A percentile compares a stretch with the other conserved stretches of the same genome.
Evolutionary conservation across 768 basidiomycete genomes (phyloP).

Genomic region (Agrocybe praecox): DNA sequence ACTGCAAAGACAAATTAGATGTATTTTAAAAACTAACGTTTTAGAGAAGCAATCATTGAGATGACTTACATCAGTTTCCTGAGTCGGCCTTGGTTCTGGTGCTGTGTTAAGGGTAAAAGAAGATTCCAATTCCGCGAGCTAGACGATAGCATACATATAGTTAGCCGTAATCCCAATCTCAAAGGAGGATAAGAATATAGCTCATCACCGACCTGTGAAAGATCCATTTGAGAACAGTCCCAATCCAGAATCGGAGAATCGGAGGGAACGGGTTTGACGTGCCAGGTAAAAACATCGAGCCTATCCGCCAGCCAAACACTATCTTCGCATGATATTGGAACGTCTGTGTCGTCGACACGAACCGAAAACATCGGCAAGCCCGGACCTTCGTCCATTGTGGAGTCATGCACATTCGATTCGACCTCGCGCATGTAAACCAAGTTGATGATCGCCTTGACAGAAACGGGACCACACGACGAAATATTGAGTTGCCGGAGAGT

Average conservation of each 20-base stretch:
- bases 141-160: neutral
- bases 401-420: neutral
- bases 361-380: conserved; percentile 2
- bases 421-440: neutral
- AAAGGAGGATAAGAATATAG: neutral
- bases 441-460: conserved; percentile 2
- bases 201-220: neutral
- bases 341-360: neutral
- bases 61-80: neutral
- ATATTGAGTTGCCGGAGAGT: conserved; percentile 11
- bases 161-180: neutral
- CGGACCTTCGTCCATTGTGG: neutral
- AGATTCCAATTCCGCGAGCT: neutral
- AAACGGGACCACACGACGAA: neutral
- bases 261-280: neutral
- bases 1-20: neutral
- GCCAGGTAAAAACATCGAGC: conserved; percentile 7
- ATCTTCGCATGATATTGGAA: neutral
- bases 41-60: neutral
- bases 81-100: neutral
- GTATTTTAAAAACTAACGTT: too few relatives aligned
- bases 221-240: conserved; percentile 9
- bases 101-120: neutral
- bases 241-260: conserved; percentile 13
- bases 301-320: neutral